Base-by-base conservation (phyloP, 225 moss, liverwort and hornwort genomes). In the Ulota crispa region DNA sequence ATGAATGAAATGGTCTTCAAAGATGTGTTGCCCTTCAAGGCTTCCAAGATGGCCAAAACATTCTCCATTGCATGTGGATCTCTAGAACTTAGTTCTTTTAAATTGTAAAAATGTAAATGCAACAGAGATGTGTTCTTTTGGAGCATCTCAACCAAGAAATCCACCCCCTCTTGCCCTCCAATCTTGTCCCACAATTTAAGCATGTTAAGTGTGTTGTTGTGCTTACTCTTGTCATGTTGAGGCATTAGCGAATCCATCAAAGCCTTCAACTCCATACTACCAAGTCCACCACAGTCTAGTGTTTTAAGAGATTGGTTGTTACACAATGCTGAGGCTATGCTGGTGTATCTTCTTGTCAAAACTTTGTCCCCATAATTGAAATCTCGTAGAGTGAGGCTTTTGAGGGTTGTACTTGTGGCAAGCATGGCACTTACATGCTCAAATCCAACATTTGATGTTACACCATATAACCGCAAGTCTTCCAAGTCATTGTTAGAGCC, bases 401-500 rank as follows among this genome's bases (percentile, higher is more conserved):
- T 50, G 2, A 80, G 62, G 64, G 72, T 50, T 14, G 63, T 64
- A 37, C 50, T 80, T 2, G 27, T 52, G 37, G 8, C n/a, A 39
- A 79, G 60, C 60, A 68, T 30, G 13, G 1, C 60, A 52, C 79
- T 50, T 9, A 79, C 3, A 39, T 60, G 30, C 12, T 83, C 59
- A 0, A 79, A 1, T 1, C 56, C 43, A 1, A 1, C 28, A 50
- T 78, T 8, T 36, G 7, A 77, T n/a, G 24, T 7, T 34, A 21
- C 0, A 2, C 0, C 0, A 0, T 0, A 0, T 20, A 53, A 5
- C 0, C 0, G 0, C 8, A 80, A 39, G 1, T n/a, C 12, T 42
- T 69, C 24, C 5, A 69, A 27, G 1, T 8, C 54, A 37, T 9
- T 37, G 2, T 13, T 1, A 54, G 28, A 37, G 11, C 13, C 21